Conservation (phyloP, 805 yeast species). For the Yarrowia sp. region DNA sequence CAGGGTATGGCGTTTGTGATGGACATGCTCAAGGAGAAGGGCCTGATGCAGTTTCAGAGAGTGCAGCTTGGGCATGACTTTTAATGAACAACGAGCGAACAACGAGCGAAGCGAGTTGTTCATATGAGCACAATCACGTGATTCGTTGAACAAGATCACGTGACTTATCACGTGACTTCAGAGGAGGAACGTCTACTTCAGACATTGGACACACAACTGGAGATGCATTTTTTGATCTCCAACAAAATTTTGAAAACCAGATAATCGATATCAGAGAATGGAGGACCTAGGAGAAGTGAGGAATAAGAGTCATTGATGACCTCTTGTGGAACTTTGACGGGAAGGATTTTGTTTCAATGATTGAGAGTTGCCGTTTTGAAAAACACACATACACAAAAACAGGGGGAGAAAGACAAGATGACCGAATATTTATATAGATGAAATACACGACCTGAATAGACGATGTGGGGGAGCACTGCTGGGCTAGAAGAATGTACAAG, state of each 20-base stretch:
- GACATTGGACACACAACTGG: no score
- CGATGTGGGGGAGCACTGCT: no score
- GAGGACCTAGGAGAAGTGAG: not conserved
- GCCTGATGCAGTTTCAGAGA: slow-evolving; percentile 37
- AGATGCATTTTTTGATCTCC: no score
- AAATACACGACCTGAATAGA: slow-evolving; percentile 11
- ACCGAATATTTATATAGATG: slow-evolving; percentile 18
- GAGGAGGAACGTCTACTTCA: no score
- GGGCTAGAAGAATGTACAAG: no score
- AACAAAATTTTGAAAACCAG: slow-evolving; percentile 4
- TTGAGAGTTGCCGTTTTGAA: not conserved
- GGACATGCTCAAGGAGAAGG: slow-evolving; percentile 57
- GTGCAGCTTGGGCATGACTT: slow-evolving; percentile 11
- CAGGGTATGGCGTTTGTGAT: slow-evolving; percentile 80
- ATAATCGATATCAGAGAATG: slow-evolving; percentile 2
- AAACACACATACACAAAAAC: not conserved
- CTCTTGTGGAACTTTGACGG: not conserved
- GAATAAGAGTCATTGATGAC: not conserved
- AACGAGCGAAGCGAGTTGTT: not conserved
- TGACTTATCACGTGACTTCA: no score
- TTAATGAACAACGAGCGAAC: not conserved
- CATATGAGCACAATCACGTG: no score
- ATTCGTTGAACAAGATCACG: no score
- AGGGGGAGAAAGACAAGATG: not conserved
- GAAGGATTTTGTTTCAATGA: not conserved